These are phyloP conservation scores for Litsea cubeba DNA, from an alignment of 164 flowering plant genomes.

Conservation along the genomic window DNA sequence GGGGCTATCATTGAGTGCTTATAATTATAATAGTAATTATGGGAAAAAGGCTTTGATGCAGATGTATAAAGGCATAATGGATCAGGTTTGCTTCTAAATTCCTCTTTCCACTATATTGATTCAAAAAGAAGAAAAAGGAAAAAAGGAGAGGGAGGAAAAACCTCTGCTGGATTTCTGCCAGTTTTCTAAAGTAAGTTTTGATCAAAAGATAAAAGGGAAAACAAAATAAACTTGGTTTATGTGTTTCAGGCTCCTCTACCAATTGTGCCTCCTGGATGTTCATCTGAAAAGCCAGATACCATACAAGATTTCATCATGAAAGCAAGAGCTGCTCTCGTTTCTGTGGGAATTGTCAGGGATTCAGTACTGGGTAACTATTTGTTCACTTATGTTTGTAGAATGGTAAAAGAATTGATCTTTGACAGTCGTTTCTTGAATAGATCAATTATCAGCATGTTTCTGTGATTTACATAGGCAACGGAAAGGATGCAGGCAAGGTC, in stretches of 20 bases:
- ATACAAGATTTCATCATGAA: constrained; percentile 58
- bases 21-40: constrained; percentile 86
- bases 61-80: constrained; percentile 89
- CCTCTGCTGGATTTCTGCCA: not conserved
- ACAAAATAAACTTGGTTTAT: too few relatives aligned
- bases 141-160: not conserved
- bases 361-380: constrained; percentile 49
- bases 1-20: constrained; percentile 89
- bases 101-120: not conserved
- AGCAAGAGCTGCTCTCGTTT: constrained; percentile 89
- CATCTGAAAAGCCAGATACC: constrained; percentile 71
- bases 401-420: not conserved
- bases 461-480: constrained; percentile 43
- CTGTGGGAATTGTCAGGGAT: constrained; percentile 94
- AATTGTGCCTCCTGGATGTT: constrained; percentile 87
- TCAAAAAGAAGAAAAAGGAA: not conserved
- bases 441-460: constrained; percentile 8
- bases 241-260: constrained; percentile 66
- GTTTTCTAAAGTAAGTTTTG: not conserved
- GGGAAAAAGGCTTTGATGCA: constrained; percentile 79
- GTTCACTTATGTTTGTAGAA: not conserved
- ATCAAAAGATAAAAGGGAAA: not conserved
- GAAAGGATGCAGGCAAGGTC: constrained; percentile 64
- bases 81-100: constrained; percentile 49
- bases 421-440: not conserved